These are phyloP conservation scores for Cladophialophora psammophila DNA, from an alignment of 2,329 filamentous ascomycete species.

Conservation along the genomic window DNA sequence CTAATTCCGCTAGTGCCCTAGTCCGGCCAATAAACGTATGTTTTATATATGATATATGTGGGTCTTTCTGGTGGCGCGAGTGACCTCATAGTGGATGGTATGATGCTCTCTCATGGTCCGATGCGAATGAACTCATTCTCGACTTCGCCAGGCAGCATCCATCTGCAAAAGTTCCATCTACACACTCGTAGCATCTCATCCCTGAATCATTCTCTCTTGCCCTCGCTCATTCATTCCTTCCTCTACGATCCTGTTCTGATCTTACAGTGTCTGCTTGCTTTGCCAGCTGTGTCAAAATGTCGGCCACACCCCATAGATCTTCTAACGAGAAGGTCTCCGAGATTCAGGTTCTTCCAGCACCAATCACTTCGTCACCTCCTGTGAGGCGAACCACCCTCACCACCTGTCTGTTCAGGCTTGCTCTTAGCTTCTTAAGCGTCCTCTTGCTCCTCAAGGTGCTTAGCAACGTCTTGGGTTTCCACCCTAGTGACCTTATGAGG, in stretches of 20 bases:
- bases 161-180: too few species aligned
- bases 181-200: too few species aligned
- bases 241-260: background rate
- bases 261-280: background rate
- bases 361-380: constrained; percentile 9
- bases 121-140: too few species aligned
- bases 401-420: constrained; percentile 15
- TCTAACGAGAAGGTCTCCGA: constrained; percentile 16
- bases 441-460: constrained; percentile 19
- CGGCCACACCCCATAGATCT: constrained; percentile 4
- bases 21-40: too few species aligned
- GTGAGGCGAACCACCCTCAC: constrained; percentile 5
- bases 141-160: background rate
- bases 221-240: too few species aligned
- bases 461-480: background rate
- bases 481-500: constrained; percentile 1
- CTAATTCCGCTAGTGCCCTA: too few species aligned
- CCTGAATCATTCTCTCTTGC: background rate
- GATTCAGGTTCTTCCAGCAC: constrained; percentile 23
- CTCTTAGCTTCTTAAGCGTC: constrained; percentile 17
- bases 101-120: background rate
- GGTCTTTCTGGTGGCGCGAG: too few species aligned
- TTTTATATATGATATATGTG: too few species aligned
- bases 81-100: background rate
- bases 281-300: constrained; percentile 4